Conservation (phyloP, 2,329 filamentous ascomycete genomes). For the Didymella segeticola region DNA sequence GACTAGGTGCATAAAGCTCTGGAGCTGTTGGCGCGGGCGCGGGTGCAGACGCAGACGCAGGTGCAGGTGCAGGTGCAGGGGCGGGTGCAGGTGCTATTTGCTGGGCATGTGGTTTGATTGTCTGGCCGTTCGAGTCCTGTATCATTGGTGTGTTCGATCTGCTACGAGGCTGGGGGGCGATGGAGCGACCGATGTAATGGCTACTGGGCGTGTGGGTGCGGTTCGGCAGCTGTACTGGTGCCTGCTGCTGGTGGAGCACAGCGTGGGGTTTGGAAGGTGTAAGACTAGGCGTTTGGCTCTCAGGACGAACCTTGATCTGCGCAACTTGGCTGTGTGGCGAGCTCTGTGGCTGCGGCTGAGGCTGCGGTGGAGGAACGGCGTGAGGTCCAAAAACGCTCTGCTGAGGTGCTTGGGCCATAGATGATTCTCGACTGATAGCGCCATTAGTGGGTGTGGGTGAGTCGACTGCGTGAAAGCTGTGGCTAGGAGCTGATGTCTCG, state of each 20-base stretch:
- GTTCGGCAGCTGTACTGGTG: slow-evolving; percentile 27
- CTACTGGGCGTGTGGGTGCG: slow-evolving; percentile 33
- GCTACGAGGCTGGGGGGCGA: slow-evolving; percentile 36
- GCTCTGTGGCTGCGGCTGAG: slow-evolving; percentile 18
- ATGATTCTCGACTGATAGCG: slow-evolving; percentile 28
- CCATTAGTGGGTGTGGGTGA: slow-evolving; percentile 25
- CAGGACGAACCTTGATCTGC: slow-evolving; percentile 16
- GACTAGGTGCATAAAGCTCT: slow-evolving; percentile 11
- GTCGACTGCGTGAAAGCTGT: slow-evolving; percentile 21
- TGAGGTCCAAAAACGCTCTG: slow-evolving; percentile 31
- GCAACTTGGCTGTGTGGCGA: slow-evolving; percentile 14
- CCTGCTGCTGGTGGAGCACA: slow-evolving; percentile 26
- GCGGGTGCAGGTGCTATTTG: slow-evolving; percentile 24
- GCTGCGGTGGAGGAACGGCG: slow-evolving; percentile 13
- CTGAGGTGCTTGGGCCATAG: slow-evolving; percentile 23
- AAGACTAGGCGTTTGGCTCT: slow-evolving; percentile 15
- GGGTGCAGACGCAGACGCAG: slow-evolving; percentile 8
- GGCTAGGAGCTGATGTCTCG: slow-evolving; percentile 15
- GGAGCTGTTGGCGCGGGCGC: slow-evolving; percentile 21
- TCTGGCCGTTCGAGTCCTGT: slow-evolving; percentile 27
- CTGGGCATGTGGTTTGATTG: slow-evolving; percentile 21
- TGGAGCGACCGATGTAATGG: slow-evolving; percentile 29
- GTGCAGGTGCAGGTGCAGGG: slow-evolving; percentile 18
- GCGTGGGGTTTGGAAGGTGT: slow-evolving; percentile 25
- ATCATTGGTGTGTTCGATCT: slow-evolving; percentile 39